phyloP scores from a whole-genome alignment of 1,284 basidiomycete species.

The Sphaerobolus stellatus region DNA sequence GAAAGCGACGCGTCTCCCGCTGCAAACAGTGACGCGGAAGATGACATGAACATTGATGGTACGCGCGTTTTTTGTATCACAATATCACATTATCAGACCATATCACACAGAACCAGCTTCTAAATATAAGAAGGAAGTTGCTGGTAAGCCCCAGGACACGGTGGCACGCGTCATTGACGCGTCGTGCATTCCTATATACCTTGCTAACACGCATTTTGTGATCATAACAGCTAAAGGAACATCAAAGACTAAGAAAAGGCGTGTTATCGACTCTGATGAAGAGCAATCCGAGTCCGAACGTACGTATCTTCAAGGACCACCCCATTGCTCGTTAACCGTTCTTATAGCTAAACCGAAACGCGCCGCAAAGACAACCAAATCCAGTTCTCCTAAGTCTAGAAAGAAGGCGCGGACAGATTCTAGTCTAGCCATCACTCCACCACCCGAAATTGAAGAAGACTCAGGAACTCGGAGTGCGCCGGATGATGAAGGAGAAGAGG shows the following conservation, averaged over 20 bases:
- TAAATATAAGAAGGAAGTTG: constrained; percentile 2
- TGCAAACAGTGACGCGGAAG: background rate
- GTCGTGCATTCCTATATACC: background rate
- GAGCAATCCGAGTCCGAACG: constrained; percentile 41
- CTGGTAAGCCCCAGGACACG: too few relatives aligned
- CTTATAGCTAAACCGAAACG: background rate
- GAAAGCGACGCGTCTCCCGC: background rate
- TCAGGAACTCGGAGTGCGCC: constrained; percentile 14
- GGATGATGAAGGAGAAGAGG: constrained; percentile 53
- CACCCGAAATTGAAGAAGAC: constrained; percentile 16
- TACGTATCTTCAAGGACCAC: constrained; percentile 8
- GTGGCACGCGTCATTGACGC: too few relatives aligned
- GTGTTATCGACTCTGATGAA: constrained; percentile 66
- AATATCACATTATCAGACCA: background rate
- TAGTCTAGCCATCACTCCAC: constrained; percentile 14
- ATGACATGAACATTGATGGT: constrained; percentile 7
- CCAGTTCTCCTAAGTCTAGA: background rate
- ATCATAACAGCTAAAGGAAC: background rate
- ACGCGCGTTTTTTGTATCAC: background rate
- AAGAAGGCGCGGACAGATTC: too few relatives aligned
- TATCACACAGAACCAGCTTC: constrained; percentile 2
- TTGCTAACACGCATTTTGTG: background rate
- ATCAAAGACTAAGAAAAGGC: constrained; percentile 52
- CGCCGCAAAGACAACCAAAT: background rate
- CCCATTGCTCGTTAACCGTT: background rate